These are phyloP conservation scores for Linanthus parryae DNA, from an alignment of 148 eudicot genomes.

Conservation along the genomic window DNA sequence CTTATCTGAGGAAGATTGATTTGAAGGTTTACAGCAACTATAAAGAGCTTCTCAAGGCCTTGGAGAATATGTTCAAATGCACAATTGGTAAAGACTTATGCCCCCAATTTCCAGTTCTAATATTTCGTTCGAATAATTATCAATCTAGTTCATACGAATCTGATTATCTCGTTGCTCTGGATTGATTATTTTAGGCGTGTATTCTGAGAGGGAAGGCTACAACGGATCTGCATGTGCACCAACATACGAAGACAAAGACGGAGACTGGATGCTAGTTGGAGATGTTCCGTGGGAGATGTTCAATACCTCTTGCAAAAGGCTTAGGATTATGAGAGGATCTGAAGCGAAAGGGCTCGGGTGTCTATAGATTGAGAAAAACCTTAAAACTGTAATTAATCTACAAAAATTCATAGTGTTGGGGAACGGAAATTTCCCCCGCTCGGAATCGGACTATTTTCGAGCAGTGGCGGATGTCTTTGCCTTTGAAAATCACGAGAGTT, in stretches of 20 bases:
- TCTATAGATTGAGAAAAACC: too few relatives aligned
- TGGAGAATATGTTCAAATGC: constrained; percentile 58
- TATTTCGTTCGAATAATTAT: too few relatives aligned
- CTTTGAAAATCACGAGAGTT: too few relatives aligned
- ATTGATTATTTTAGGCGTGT: constrained; percentile 20
- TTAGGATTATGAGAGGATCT: constrained; percentile 46
- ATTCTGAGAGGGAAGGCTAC: constrained; percentile 35
- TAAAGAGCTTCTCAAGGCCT: constrained; percentile 41
- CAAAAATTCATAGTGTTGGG: too few relatives aligned
- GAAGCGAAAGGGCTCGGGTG: constrained; percentile 45
- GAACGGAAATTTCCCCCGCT: too few relatives aligned
- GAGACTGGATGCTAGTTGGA: constrained; percentile 57
- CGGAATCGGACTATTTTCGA: too few relatives aligned
- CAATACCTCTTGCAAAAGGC: constrained; percentile 36
- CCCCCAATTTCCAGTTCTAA: too few relatives aligned
- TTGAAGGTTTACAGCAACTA: constrained; percentile 45
- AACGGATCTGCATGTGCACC: constrained; percentile 33
- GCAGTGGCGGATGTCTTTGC: too few relatives aligned
- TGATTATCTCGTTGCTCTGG: too few relatives aligned
- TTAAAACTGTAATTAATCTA: too few relatives aligned
- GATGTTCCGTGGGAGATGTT: constrained; percentile 68
- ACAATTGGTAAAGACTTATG: constrained; percentile 24
- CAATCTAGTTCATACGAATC: too few relatives aligned
- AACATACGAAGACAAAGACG: constrained; percentile 48
- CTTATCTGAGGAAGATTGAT: constrained; percentile 66